These are phyloP conservation scores for Mikania micrantha DNA, from an alignment of 129 eudicot species.

Conservation along the genomic window DNA sequence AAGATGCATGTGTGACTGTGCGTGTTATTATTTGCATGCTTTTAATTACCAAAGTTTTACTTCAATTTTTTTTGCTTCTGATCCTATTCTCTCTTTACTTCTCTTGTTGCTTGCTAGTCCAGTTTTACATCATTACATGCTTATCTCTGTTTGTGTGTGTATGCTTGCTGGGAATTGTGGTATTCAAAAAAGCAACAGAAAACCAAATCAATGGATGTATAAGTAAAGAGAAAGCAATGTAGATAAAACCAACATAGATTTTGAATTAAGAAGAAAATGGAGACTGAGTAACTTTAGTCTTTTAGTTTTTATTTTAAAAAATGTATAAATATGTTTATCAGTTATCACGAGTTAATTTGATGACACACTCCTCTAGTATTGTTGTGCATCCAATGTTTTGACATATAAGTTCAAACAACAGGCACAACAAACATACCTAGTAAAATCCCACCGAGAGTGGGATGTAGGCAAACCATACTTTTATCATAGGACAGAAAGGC, in stretches of 20 bases:
- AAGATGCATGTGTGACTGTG: slow-evolving; percentile 12
- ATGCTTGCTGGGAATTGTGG: not conserved
- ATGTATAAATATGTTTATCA: not conserved
- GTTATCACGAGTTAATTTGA: not conserved
- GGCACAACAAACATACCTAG: no score
- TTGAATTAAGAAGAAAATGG: not conserved
- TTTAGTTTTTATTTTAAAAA: not conserved
- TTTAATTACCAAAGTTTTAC: slow-evolving; percentile 5
- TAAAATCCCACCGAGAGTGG: no score
- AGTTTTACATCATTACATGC: not conserved
- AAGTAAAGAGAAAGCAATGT: slow-evolving; percentile 4
- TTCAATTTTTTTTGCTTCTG: not conserved
- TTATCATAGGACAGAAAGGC: no score
- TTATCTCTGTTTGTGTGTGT: not conserved
- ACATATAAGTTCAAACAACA: not conserved
- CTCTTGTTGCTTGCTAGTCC: slow-evolving; percentile 12
- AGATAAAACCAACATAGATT: slow-evolving; percentile 8
- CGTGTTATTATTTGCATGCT: slow-evolving; percentile 15
- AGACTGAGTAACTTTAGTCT: not conserved
- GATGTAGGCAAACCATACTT: no score
- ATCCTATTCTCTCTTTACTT: not conserved
- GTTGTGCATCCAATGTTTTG: not conserved
- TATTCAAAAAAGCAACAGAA: slow-evolving; percentile 3
- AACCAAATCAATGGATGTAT: not conserved
- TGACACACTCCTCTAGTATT: slow-evolving; percentile 10